Base-by-base conservation (phyloP, 768 basidiomycete genomes). In the Punctularia strigosozonata region DNA sequence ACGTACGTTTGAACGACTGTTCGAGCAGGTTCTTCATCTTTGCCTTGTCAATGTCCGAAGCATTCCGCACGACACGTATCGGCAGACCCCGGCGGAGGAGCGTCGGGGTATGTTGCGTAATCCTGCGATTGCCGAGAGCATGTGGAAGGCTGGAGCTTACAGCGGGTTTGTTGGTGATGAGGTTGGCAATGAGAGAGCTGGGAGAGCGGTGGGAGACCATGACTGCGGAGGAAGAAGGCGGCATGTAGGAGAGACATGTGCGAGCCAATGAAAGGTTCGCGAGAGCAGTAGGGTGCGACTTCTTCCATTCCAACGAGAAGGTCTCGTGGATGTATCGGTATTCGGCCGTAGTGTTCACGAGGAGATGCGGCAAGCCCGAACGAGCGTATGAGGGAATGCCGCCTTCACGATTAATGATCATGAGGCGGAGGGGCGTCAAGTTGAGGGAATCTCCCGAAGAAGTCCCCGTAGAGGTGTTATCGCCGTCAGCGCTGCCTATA, bases 151-250 rank as follows among this genome's bases (percentile, higher is more conserved):
- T 92, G 3, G 92, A 94, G 50, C 88, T 92, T 43, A 94, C 78
- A 6, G 89, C 90, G 3, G 95, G 95, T 54, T 91, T 94, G 58
- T 99, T 99, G 23, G 94, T 99, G 53, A 99, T 92, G 20, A 99
- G 72, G 60, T 98, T 98, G 33, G 77, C 94, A 50, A 99, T 98
- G 44, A 99, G 75, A 2, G 88, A 88, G 44, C 87, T 88, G 0
- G 91, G 86, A 1, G 91, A 94, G 36, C 91, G 87, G 62, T 99
- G 95, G 12, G 90, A 94, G 36, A 98, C 95, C 78, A 99, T 85
- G 47, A 98, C 69, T 10, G 91, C 95, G 13, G 91, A 95, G 2
- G 94, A 89, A 3, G 85, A 74, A 5, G 83, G 74, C 1, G 95
- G 95, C 86, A 99, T 95, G 58, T 88, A 85, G 2, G 70, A 64